These are phyloP conservation scores for Alternaria solani DNA, from an alignment of 2,329 filamentous ascomycete genomes.

Conservation along the genomic window DNA sequence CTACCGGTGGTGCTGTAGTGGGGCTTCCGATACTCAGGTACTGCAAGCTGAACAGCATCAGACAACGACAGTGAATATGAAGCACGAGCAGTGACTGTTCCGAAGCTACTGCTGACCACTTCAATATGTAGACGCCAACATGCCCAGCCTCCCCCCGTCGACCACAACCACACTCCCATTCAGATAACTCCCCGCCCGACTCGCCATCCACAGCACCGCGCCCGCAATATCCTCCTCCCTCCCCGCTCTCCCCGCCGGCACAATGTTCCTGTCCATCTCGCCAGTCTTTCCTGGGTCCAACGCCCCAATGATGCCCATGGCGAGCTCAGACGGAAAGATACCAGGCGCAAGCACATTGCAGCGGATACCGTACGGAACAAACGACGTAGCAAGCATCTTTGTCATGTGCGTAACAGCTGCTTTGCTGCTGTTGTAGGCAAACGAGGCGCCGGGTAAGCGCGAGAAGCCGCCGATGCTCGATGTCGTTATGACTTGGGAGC, in stretches of 20 bases:
- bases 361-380: conserved; percentile 55
- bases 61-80: background rate
- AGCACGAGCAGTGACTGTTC: too few species aligned
- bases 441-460: conserved; percentile 9
- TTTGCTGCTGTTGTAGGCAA: conserved; percentile 51
- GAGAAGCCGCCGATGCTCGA: conserved; percentile 18
- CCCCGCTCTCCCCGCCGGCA: conserved; percentile 67
- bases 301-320: conserved; percentile 18
- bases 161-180: conserved; percentile 70
- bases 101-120: background rate
- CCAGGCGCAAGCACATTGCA: conserved; percentile 62
- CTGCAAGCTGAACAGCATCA: background rate
- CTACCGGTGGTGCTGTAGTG: background rate
- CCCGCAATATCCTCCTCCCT: conserved; percentile 71
- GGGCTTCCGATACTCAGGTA: background rate
- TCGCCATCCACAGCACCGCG: conserved; percentile 70
- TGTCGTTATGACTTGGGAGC: conserved; percentile 34
- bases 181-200: conserved; percentile 69
- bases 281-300: conserved; percentile 3
- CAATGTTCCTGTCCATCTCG: conserved; percentile 14
- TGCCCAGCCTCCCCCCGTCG: conserved; percentile 69
- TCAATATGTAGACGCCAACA: conserved; percentile 64
- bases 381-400: conserved; percentile 58
- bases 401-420: conserved; percentile 58
- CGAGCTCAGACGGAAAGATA: conserved; percentile 31